A percentile compares a stretch with the other conserved stretches of the same genome.
These are phyloP conservation scores for Turnera subulata DNA, from an alignment of 345 rosid genomes.

Conservation along the genomic window DNA sequence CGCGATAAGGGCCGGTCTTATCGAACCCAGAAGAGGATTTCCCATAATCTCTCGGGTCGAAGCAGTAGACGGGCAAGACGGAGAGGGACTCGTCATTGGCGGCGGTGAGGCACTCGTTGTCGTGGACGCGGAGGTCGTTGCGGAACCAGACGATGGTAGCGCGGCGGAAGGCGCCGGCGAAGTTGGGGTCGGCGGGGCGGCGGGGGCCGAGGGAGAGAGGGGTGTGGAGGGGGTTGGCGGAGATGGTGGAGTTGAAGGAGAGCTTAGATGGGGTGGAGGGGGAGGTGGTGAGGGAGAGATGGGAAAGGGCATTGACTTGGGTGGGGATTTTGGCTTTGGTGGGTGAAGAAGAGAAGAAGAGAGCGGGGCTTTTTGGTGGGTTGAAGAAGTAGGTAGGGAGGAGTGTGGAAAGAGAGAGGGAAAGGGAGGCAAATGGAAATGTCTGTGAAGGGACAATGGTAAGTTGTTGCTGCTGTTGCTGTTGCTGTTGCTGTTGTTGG, in stretches of 20 bases:
- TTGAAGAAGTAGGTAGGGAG: slow-evolving; percentile 48
- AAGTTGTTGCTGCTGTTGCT: slow-evolving; percentile 15
- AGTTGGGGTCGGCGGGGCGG: slow-evolving; percentile 86
- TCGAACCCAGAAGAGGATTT: slow-evolving; percentile 87
- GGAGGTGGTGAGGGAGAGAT: slow-evolving; percentile 49
- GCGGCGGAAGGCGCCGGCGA: slow-evolving; percentile 76
- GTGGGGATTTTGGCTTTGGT: slow-evolving; percentile 61
- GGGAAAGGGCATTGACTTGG: slow-evolving; percentile 58
- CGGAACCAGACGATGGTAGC: slow-evolving; percentile 92
- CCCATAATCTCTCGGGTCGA: slow-evolving; percentile 91
- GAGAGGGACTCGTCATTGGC: slow-evolving; percentile 86
- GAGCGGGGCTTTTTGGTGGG: slow-evolving; percentile 40
- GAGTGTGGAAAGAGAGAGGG: slow-evolving; percentile 43
- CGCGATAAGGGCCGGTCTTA: slow-evolving; percentile 82
- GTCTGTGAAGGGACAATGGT: slow-evolving; percentile 43
- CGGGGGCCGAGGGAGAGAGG: slow-evolving; percentile 83
- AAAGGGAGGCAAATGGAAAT: slow-evolving; percentile 61
- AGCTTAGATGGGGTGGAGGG: slow-evolving; percentile 33
- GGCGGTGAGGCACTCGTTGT: slow-evolving; percentile 78
- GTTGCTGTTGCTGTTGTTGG: not conserved
- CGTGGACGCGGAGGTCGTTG: slow-evolving; percentile 87
- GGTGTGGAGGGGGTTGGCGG: slow-evolving; percentile 72
- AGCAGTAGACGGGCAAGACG: slow-evolving; percentile 88
- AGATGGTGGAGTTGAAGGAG: slow-evolving; percentile 76
- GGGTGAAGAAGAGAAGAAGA: slow-evolving; percentile 44